Evolutionary conservation across 1,284 basidiomycete genomes (phyloP), one percentile per base, ranked within the genome.

Genomic region (Pterulicium gracile): DNA sequence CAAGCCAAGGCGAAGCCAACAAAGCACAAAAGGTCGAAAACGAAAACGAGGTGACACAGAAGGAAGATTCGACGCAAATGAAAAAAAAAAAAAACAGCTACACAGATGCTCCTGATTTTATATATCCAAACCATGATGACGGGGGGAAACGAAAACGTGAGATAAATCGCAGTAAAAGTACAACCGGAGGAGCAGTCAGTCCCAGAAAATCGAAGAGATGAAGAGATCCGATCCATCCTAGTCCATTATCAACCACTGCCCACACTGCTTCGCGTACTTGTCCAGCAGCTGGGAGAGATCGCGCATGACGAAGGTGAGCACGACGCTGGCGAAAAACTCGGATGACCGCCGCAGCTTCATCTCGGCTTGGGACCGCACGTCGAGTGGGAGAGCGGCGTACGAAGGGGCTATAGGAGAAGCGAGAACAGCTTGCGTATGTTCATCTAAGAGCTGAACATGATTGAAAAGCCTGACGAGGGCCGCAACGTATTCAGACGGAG

Each of bases 291-390:
- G 80, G 43, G 84, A 82, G 53, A 88, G 70, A 60, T 88, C 85
- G 43, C 86, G 82, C 56, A 98, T 77, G 52, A 98, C 88, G 62
- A 96, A 96, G 5, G 88, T 88, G 47, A 96, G 71, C 40, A 98
- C 76, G 47, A 96, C 90, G 36, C 75, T 84, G 3, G 85, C 85
- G 54, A 96, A 91, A 63, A 98, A 98, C 56, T 97, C 90, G 14
- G 89, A 90, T 4, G 79, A 73, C 49, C 85, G 79, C 55, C 75
- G 80, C 47, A 98, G 72, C 56, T 82, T 84, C 51, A 72, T 66
- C 58, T 95, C 89, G 46, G 90, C 75, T 10, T 74, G 72, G 24
- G 60, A 56, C 48, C 81, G 81, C 47, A 84, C 59, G 48, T 86
- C 79, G 24, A 63, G 47, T 4, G 86, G 74, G 50, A 95, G 76